phyloP scores from a whole-genome alignment of 495 filamentous ascomycete genomes.

The Neurospora intermedia region DNA sequence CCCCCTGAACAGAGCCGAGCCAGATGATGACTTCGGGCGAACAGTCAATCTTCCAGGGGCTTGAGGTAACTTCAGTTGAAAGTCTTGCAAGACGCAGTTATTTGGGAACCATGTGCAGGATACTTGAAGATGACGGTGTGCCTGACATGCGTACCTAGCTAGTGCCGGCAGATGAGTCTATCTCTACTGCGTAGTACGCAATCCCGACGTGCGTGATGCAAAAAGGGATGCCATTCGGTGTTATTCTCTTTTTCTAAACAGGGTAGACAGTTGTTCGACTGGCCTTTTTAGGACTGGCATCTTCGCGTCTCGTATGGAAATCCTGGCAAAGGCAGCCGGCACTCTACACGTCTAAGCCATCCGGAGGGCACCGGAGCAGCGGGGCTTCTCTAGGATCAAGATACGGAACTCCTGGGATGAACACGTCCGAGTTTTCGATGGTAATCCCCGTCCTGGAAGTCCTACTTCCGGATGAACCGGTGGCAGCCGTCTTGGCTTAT shows the following conservation, averaged over 20 bases:
- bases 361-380: background rate
- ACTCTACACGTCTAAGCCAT: background rate
- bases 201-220: background rate
- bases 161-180: background rate
- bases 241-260: background rate
- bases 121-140: background rate
- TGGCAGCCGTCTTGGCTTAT: background rate
- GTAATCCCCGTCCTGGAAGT: background rate
- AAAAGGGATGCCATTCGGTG: background rate
- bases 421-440: background rate
- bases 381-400: background rate
- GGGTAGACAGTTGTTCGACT: background rate
- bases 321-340: background rate
- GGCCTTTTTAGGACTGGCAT: background rate
- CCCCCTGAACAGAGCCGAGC: background rate
- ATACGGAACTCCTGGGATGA: background rate
- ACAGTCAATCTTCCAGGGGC: background rate
- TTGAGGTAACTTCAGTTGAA: background rate
- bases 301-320: background rate
- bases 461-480: background rate
- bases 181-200: too few relatives aligned
- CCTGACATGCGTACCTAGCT: background rate
- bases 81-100: background rate
- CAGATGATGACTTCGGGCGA: background rate
- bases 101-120: background rate